Conservation (phyloP, 352 stramenopile genomes). For the Pythium volutum region DNA sequence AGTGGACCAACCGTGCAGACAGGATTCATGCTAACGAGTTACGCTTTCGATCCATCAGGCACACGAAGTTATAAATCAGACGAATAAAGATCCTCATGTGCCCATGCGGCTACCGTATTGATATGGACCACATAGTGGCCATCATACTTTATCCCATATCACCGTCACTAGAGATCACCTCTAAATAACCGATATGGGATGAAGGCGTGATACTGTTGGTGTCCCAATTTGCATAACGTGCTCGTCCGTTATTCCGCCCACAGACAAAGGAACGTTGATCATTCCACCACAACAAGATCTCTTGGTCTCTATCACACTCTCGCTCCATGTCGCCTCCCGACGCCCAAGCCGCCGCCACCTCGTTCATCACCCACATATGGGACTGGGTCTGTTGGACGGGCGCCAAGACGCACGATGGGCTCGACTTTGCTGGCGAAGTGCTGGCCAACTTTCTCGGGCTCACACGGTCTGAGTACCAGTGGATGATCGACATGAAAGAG, state of each 20-base stretch:
- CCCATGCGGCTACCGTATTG: too few relatives aligned
- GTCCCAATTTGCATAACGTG: neutral
- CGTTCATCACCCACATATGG: conserved; percentile 38
- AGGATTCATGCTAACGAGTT: too few relatives aligned
- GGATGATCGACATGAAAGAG: conserved; percentile 73
- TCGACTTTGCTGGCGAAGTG: conserved; percentile 83
- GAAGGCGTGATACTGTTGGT: neutral
- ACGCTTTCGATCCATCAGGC: neutral
- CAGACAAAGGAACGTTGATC: neutral
- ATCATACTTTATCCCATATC: neutral
- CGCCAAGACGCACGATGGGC: conserved; percentile 54
- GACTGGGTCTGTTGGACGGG: conserved; percentile 66
- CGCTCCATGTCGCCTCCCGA: neutral
- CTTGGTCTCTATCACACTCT: neutral
- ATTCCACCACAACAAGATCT: neutral
- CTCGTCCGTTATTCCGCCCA: neutral
- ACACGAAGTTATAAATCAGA: neutral
- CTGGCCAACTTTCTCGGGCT: conserved; percentile 78
- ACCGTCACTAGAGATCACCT: neutral
- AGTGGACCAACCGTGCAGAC: too few relatives aligned
- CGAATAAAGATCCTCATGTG: neutral
- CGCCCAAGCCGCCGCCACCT: neutral
- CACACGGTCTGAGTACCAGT: conserved; percentile 84
- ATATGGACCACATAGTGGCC: neutral
- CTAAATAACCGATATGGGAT: conserved; percentile 1